Conservation (phyloP, 768 basidiomycete genomes). For the Termitomyces sp. region DNA sequence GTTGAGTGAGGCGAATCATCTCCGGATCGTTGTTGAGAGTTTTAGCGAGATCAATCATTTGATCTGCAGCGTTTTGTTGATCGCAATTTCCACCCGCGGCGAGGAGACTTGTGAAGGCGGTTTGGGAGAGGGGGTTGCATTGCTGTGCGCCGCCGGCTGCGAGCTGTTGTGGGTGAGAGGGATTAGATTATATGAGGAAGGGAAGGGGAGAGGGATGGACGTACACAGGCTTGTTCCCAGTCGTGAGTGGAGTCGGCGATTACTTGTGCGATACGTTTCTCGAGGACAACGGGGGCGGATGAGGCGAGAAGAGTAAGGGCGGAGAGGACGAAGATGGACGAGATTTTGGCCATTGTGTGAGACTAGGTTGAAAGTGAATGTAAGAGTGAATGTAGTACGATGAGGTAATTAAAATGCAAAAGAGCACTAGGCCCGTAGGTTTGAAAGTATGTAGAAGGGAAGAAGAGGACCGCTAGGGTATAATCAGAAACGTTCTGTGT, state of each 20-base stretch:
- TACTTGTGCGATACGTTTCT: constrained; percentile 48
- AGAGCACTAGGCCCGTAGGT: constrained; percentile 4
- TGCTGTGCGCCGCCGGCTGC: constrained; percentile 41
- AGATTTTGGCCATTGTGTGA: constrained; percentile 25
- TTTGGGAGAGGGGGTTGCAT: constrained; percentile 45
- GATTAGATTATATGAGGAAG: too few relatives aligned
- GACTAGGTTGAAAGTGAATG: background rate
- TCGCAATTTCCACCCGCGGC: constrained; percentile 40
- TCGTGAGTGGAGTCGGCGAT: constrained; percentile 43
- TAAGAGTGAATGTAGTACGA: background rate
- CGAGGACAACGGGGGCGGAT: constrained; percentile 25
- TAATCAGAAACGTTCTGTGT: too few relatives aligned
- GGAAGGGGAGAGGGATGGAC: constrained; percentile 15
- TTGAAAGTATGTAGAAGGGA: background rate
- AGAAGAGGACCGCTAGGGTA: background rate
- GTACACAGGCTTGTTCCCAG: constrained; percentile 53
- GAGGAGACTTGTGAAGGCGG: constrained; percentile 42
- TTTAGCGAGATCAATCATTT: constrained; percentile 47
- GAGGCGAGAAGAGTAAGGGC: constrained; percentile 23
- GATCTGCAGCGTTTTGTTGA: constrained; percentile 47
- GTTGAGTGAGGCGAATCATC: constrained; percentile 42
- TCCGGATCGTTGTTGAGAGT: constrained; percentile 35
- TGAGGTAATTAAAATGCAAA: too few relatives aligned
- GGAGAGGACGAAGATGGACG: constrained; percentile 27
- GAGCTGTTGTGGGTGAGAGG: constrained; percentile 26